Conservation (phyloP, 768 basidiomycete genomes). For the Saitozyma podzolica region DNA sequence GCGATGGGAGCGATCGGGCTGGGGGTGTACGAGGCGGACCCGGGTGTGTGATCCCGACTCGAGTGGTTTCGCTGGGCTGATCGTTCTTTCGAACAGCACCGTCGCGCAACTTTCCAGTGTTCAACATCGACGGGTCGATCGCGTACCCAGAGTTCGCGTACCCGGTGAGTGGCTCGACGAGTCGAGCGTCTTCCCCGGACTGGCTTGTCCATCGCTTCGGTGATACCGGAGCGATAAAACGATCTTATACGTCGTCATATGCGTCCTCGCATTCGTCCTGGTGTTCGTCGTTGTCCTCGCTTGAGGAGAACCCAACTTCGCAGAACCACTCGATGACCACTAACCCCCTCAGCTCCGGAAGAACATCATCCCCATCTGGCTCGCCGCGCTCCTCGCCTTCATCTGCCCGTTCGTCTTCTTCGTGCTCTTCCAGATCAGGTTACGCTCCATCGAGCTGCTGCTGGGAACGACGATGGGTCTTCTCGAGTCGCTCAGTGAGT, state of each 20-base stretch:
- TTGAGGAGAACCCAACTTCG: not conserved
- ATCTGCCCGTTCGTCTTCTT: conserved; percentile 62
- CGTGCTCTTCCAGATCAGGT: conserved; percentile 60
- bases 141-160: conserved; percentile 57
- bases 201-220: no score
- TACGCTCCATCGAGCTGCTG: conserved; percentile 57
- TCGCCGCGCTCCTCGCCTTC: conserved; percentile 61
- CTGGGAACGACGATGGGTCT: conserved; percentile 62
- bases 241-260: no score
- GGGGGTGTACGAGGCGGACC: conserved; percentile 60
- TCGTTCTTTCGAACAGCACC: conserved; percentile 24
- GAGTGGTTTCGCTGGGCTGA: not conserved
- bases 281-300: not conserved
- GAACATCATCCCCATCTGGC: conserved; percentile 62
- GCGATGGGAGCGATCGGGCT: conserved; percentile 59
- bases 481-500: conserved; percentile 56
- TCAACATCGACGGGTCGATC: conserved; percentile 54
- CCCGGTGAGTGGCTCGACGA: no score
- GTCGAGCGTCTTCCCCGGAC: no score
- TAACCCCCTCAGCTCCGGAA: conserved; percentile 46
- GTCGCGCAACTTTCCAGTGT: conserved; percentile 46
- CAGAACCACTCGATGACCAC: not conserved
- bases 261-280: no score
- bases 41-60: conserved; percentile 8
- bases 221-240: no score